A percentile compares a stretch with the other conserved stretches of the same genome.
Evolutionary conservation across 345 rosid species (phyloP).

Genomic region (Reutealis trisperma): DNA sequence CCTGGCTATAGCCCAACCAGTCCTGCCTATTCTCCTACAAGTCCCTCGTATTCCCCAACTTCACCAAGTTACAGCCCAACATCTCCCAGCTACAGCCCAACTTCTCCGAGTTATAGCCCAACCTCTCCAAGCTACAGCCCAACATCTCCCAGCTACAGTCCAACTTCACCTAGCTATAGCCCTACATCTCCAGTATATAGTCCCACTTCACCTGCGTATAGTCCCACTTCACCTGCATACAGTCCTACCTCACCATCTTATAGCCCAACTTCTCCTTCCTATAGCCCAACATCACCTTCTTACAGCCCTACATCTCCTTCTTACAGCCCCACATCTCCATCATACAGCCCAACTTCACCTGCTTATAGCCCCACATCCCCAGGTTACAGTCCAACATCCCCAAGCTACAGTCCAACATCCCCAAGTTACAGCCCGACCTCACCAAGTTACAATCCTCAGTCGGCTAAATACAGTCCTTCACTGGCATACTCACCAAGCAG

Average conservation of each 20-base stretch:
- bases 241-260: constrained; percentile 83
- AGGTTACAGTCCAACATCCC: constrained; percentile 29
- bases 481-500: constrained; percentile 91
- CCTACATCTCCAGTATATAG: constrained; percentile 78
- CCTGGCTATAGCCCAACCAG: constrained; percentile 86
- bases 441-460: constrained; percentile 74
- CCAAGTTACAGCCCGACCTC: constrained; percentile 36
- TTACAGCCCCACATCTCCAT: constrained; percentile 77
- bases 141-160: constrained; percentile 73
- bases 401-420: constrained; percentile 30
- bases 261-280: constrained; percentile 80
- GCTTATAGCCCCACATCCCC: constrained; percentile 44
- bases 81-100: constrained; percentile 65
- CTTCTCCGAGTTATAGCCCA: constrained; percentile 76
- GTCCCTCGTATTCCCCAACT: constrained; percentile 53
- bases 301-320: constrained; percentile 89
- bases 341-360: constrained; percentile 79
- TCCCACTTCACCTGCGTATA: constrained; percentile 73
- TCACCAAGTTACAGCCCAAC: constrained; percentile 56
- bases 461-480: constrained; percentile 84
- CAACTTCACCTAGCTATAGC: constrained; percentile 78
- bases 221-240: constrained; percentile 71
- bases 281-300: constrained; percentile 83
- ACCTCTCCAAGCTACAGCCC: constrained; percentile 89
- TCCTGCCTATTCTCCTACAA: constrained; percentile 77